Evolutionary conservation across 768 basidiomycete species (phyloP).

Genomic region (Psilocybe cyanescens): DNA sequence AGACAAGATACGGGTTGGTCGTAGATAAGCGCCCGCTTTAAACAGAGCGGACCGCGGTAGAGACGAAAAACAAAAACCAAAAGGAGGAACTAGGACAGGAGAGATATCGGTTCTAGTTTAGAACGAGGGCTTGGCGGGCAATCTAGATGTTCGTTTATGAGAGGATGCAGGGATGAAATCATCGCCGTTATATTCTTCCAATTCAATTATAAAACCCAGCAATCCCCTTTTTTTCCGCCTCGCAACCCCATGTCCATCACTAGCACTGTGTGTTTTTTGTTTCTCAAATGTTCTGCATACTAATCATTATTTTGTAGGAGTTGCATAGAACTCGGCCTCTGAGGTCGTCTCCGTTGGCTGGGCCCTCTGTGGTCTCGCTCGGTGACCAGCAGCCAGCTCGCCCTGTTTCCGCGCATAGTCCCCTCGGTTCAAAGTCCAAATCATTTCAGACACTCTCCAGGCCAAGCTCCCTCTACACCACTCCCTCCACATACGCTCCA

Average conservation of each 20-base stretch:
- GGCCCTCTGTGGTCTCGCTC: conserved; percentile 34
- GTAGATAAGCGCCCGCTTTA: too few relatives aligned
- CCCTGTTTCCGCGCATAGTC: conserved; percentile 13
- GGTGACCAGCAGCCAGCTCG: conserved; percentile 13
- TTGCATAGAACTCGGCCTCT: conserved; percentile 26
- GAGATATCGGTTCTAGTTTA: too few relatives aligned
- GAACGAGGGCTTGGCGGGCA: too few relatives aligned
- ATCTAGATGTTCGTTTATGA: neutral
- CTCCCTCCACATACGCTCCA: neutral
- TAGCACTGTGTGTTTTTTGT: neutral
- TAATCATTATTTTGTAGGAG: neutral
- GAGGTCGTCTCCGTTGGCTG: conserved; percentile 47
- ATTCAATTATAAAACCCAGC: neutral
- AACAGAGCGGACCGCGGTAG: too few relatives aligned
- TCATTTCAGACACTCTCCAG: conserved; percentile 2
- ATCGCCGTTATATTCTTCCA: neutral
- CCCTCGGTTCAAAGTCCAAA: conserved; percentile 7
- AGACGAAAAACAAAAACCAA: too few relatives aligned
- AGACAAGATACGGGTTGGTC: too few relatives aligned
- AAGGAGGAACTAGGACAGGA: too few relatives aligned
- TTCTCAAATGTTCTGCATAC: neutral
- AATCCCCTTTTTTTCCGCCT: neutral
- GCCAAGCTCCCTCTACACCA: conserved; percentile 5
- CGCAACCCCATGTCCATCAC: neutral
- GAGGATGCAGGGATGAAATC: neutral